Evolutionary conservation across 1,139 yeast genomes (phyloP).

Genomic region (Yamadazyma trypodendri): DNA sequence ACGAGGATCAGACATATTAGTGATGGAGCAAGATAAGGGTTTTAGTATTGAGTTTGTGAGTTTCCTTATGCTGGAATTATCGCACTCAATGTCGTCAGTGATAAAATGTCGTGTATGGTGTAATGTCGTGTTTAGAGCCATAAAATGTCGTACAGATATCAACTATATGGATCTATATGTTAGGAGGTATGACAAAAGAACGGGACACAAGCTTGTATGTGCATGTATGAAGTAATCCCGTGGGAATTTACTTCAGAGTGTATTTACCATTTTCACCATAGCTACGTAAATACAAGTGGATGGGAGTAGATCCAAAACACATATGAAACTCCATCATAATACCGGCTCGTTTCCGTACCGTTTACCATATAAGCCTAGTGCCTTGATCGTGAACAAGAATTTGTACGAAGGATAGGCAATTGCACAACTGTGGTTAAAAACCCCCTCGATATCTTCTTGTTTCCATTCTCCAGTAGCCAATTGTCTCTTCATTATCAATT

Average conservation of each 20-base stretch:
- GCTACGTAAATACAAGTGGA: no score
- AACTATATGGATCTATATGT: no score
- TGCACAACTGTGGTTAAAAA: constrained; percentile 87
- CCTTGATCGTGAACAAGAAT: constrained; percentile 88
- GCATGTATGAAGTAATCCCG: not conserved
- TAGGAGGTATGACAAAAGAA: no score
- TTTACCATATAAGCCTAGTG: constrained; percentile 72
- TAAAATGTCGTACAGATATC: no score
- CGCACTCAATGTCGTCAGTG: constrained; percentile 2
- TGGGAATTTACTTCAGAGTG: no score
- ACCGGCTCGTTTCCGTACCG: constrained; percentile 17
- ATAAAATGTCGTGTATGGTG: not conserved
- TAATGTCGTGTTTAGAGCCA: not conserved
- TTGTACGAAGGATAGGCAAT: constrained; percentile 95
- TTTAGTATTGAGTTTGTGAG: no score
- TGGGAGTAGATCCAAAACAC: no score
- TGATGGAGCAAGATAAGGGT: not conserved
- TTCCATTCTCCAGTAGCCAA: constrained; percentile 78
- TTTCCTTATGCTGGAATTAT: not conserved
- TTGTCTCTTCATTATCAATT: constrained; percentile 68
- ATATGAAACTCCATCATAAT: no score
- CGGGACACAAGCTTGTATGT: no score
- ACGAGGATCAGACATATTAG: constrained; percentile 39
- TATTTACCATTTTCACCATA: not conserved
- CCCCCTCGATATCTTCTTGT: constrained; percentile 89